Percentiles rank a stretch among this genome's conserved stretches.
Evolutionary conservation across 768 basidiomycete genomes (phyloP).

Genomic region (Hericium coralloides): DNA sequence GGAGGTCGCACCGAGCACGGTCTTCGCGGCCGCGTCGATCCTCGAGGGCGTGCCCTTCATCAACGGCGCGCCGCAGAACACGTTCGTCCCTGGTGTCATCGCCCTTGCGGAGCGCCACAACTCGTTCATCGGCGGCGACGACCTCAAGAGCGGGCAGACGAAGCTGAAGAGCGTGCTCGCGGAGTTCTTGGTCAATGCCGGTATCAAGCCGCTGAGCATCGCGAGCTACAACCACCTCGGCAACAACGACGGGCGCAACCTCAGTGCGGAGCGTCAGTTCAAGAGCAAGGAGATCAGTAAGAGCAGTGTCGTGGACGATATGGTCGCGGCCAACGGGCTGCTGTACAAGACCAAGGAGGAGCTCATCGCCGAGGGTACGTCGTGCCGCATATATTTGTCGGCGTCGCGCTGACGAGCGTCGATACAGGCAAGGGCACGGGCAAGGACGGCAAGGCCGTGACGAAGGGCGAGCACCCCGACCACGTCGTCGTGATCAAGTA

Average conservation of each 20-base stretch:
- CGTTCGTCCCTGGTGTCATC: constrained; percentile 93
- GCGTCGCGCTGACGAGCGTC: constrained; percentile 8
- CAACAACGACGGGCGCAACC: constrained; percentile 93
- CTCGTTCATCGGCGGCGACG: constrained; percentile 95
- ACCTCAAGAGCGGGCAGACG: constrained; percentile 96
- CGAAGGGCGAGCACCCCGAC: constrained; percentile 96
- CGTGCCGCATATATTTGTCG: neutral
- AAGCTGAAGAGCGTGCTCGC: constrained; percentile 95
- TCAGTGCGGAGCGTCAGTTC: constrained; percentile 89
- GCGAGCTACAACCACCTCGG: constrained; percentile 98
- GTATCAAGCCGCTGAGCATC: constrained; percentile 95
- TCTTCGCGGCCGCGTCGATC: constrained; percentile 94
- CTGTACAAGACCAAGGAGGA: constrained; percentile 77
- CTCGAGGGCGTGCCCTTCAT: constrained; percentile 94
- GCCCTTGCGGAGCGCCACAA: constrained; percentile 81
- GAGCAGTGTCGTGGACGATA: constrained; percentile 95
- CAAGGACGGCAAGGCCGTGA: constrained; percentile 34
- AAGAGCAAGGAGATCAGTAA: constrained; percentile 98
- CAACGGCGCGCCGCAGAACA: constrained; percentile 98
- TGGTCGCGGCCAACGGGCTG: constrained; percentile 87
- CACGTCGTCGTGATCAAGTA: constrained; percentile 98
- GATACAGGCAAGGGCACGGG: constrained; percentile 24
- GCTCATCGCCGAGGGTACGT: constrained; percentile 7
- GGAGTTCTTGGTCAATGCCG: constrained; percentile 97
- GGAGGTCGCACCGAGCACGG: constrained; percentile 93